Evolutionary conservation across 352 stramenopile genomes (phyloP).

Genomic region (Globisporangium orthogonon): DNA sequence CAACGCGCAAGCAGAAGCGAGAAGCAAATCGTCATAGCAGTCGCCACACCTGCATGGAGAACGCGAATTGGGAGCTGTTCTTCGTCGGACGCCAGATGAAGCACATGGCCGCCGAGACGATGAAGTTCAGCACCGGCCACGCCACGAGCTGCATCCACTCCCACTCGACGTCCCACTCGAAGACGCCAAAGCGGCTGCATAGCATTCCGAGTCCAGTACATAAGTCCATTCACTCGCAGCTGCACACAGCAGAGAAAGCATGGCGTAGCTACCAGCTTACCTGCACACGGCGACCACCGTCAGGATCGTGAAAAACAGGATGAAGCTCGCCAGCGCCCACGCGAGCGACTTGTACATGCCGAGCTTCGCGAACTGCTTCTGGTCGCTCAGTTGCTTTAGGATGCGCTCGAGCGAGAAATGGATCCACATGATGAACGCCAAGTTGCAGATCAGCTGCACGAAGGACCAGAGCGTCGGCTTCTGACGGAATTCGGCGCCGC

Average conservation of each 20-base stretch:
- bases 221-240: background rate
- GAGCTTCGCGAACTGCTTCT: constrained; percentile 89
- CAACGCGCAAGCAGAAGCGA: background rate
- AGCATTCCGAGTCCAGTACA: background rate
- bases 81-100: constrained; percentile 87
- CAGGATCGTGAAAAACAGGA: constrained; percentile 86
- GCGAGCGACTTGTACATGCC: constrained; percentile 85
- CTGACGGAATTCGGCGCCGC: constrained; percentile 68
- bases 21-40: background rate
- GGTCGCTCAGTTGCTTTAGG: constrained; percentile 65
- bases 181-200: constrained; percentile 64
- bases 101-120: constrained; percentile 82
- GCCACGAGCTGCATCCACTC: constrained; percentile 90
- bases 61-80: constrained; percentile 82
- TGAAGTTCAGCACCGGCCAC: constrained; percentile 90
- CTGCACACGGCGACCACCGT: constrained; percentile 72
- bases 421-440: constrained; percentile 90
- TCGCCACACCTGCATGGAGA: constrained; percentile 67
- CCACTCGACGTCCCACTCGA: constrained; percentile 89
- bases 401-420: constrained; percentile 84
- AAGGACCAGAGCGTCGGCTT: constrained; percentile 84
- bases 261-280: background rate
- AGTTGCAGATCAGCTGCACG: constrained; percentile 80
- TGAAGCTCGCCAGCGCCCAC: constrained; percentile 75
- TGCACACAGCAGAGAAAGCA: background rate